Evolutionary conservation across 2,329 filamentous ascomycete species (phyloP), one percentile per base, ranked within the genome.

Genomic region (Lasiodiplodia sp.): DNA sequence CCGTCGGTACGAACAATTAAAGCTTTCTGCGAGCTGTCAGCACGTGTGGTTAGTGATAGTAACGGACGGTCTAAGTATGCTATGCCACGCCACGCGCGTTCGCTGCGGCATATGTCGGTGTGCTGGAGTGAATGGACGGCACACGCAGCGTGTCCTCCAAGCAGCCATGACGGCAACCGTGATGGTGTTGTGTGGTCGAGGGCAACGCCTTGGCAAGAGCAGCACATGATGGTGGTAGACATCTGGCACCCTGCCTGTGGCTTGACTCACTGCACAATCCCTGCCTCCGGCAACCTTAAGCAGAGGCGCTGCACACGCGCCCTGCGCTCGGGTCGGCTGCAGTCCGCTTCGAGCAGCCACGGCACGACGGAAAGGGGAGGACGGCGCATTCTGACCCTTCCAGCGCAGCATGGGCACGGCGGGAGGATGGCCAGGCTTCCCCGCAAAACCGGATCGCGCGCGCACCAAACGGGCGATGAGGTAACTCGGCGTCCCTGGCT

Each of bases 391-490:
- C 40, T 47, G 40, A 18, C 40, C 18, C 10, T 16, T 47, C n/a
- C 40, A 21, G 55, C 31, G 18, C 10, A 18, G 28, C 38, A 18
- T 37, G 38, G 38, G 57, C 23, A 49, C 8, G 25, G 49, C 28
- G 60, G 60, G 12, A 51, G n/a, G 40, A 64, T 31, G n/a, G 60
- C 60, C 60, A 64, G 60, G 44, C 60, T 64, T 64, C 60, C 60
- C 60, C 60, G 60, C 60, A 64, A 49, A 51, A 60, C 28, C 37
- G 34, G 34, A 58, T 58, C 55, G 34, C 55, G 56, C 44, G 18
- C 40, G 40, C 44, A 28, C 21, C n/a, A 28, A 16, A n/a, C 40
- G 40, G 57, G 40, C 47, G 31, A 64, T 64, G 44, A 51, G 60
- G 60, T 52, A 52, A 44, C 60, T 51, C 38, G 40, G 28, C 60